phyloP scores from a whole-genome alignment of 768 basidiomycete species.

The Pholiota molesta region DNA sequence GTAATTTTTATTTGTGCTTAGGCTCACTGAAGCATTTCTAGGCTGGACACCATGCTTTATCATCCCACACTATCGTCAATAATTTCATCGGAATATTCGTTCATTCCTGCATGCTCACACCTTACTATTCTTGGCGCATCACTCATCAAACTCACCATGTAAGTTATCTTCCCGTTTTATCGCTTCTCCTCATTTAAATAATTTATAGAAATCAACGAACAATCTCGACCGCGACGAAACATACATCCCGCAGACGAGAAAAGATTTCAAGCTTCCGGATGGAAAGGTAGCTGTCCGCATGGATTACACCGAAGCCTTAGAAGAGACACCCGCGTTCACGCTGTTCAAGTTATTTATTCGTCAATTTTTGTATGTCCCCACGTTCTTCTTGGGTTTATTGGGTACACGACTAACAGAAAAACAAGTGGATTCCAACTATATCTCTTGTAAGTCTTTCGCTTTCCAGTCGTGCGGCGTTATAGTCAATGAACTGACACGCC shows the following conservation, averaged over 20 bases:
- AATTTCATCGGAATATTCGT: conserved; percentile 40
- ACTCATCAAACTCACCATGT: conserved; percentile 71
- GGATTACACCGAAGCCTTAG: conserved; percentile 49
- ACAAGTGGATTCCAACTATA: conserved; percentile 48
- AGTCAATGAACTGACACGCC: background rate
- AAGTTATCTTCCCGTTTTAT: conserved; percentile 25
- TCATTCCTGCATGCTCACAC: conserved; percentile 53
- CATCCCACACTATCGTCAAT: conserved; percentile 40
- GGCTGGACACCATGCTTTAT: conserved; percentile 55
- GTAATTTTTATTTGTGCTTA: background rate
- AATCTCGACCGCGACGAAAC: conserved; percentile 76
- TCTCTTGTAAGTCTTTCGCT: conserved; percentile 35
- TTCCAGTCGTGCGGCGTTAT: background rate
- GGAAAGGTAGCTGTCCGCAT: conserved; percentile 40
- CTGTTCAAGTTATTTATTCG: conserved; percentile 50
- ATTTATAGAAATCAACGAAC: conserved; percentile 44
- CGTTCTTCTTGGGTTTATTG: background rate
- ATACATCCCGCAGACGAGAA: conserved; percentile 54
- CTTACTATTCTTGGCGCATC: conserved; percentile 69
- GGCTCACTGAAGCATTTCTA: conserved; percentile 18
- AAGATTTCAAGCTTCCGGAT: conserved; percentile 46
- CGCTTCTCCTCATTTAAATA: background rate
- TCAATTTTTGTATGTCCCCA: conserved; percentile 46
- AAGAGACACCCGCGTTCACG: conserved; percentile 54
- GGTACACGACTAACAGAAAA: background rate